Conservation (phyloP, 768 basidiomycete genomes). For the Macrolepiota albuminosa region DNA sequence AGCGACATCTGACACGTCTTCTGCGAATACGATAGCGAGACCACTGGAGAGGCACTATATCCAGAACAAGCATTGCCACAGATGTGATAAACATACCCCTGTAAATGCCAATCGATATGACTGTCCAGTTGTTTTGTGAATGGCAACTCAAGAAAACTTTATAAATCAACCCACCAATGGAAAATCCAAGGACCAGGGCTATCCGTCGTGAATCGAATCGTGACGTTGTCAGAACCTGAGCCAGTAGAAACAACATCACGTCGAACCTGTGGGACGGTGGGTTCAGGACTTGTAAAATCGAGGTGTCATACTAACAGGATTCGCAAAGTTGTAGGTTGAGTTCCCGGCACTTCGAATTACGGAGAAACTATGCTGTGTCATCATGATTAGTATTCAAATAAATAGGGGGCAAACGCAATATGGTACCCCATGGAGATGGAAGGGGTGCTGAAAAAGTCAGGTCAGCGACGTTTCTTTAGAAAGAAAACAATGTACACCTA, state of each 20-base stretch:
- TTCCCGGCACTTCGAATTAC: slow-evolving; percentile 33
- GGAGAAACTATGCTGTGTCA: slow-evolving; percentile 28
- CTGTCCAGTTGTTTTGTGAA: slow-evolving; percentile 16
- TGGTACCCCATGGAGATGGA: slow-evolving; percentile 1
- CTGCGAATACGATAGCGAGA: slow-evolving; percentile 37
- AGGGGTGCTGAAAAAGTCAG: neutral
- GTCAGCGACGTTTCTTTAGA: slow-evolving; percentile 1
- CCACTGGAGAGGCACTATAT: slow-evolving; percentile 17
- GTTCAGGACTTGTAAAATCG: no score
- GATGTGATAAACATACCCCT: slow-evolving; percentile 19
- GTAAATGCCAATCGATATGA: slow-evolving; percentile 52
- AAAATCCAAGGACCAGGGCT: slow-evolving; percentile 49
- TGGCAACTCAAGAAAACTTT: neutral
- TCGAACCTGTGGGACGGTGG: slow-evolving; percentile 4
- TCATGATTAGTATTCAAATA: neutral
- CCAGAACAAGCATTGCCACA: neutral
- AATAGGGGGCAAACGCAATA: neutral
- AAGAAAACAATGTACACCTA: slow-evolving; percentile 6
- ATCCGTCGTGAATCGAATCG: slow-evolving; percentile 46
- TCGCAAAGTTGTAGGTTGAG: slow-evolving; percentile 23
- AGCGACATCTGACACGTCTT: slow-evolving; percentile 19
- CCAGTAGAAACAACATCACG: slow-evolving; percentile 33
- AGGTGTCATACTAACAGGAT: neutral
- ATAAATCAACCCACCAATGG: slow-evolving; percentile 32
- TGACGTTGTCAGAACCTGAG: slow-evolving; percentile 26